These are phyloP conservation scores for Patellaria atrata DNA, from an alignment of 495 filamentous ascomycete genomes.

Conservation along the genomic window DNA sequence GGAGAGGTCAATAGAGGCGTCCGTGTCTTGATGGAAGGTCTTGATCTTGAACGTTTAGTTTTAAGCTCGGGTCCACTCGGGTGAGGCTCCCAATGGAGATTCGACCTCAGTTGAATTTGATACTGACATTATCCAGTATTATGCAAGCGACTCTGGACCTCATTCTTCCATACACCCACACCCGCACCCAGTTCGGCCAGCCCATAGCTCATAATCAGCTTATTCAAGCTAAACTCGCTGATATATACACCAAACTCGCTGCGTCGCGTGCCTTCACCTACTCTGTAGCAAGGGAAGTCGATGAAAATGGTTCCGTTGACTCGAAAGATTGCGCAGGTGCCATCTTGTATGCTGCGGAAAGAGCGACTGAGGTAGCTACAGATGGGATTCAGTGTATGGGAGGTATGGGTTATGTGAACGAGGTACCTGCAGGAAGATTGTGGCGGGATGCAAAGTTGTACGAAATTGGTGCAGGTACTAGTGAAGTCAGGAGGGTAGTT, in stretches of 20 bases:
- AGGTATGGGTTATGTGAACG: slow-evolving; percentile 92
- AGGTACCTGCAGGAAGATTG: slow-evolving; percentile 77
- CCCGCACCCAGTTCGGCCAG: slow-evolving; percentile 70
- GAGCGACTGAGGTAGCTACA: slow-evolving; percentile 74
- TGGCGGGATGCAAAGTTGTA: slow-evolving; percentile 83
- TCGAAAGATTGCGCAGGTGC: slow-evolving; percentile 92
- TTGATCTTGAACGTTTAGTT: slow-evolving; percentile 88
- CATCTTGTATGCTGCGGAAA: slow-evolving; percentile 87
- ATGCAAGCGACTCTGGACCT: slow-evolving; percentile 90
- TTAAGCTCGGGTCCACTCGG: slow-evolving; percentile 83
- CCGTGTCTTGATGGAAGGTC: slow-evolving; percentile 84
- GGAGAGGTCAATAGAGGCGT: slow-evolving; percentile 72
- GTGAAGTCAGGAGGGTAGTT: slow-evolving; percentile 85
- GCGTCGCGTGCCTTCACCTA: slow-evolving; percentile 53
- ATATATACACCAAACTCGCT: slow-evolving; percentile 92
- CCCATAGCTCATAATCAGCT: slow-evolving; percentile 91
- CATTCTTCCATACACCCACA: slow-evolving; percentile 77
- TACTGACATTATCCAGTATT: slow-evolving; percentile 45
- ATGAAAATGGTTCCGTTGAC: slow-evolving; percentile 36
- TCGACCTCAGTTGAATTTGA: background rate
- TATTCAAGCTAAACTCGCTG: slow-evolving; percentile 82
- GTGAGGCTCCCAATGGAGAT: slow-evolving; percentile 21
- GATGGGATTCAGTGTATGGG: slow-evolving; percentile 93
- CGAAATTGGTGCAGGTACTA: slow-evolving; percentile 95
- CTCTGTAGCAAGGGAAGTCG: slow-evolving; percentile 48